phyloP scores from a whole-genome alignment of 805 yeast genomes.

The Spathaspora girioi region DNA sequence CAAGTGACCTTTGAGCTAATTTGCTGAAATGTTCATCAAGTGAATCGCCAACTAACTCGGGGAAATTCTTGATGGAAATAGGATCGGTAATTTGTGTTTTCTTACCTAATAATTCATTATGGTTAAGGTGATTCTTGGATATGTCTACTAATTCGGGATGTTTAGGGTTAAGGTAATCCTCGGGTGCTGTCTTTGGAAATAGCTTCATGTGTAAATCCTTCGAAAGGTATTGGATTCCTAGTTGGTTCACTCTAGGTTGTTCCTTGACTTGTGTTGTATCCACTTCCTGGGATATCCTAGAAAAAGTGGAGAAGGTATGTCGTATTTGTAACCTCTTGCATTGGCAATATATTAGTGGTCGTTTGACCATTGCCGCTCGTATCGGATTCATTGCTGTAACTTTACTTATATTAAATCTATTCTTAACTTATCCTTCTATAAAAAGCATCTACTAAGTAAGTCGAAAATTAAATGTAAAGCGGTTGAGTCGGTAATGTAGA shows the following conservation, averaged over 20 bases:
- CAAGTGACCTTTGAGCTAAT: constrained; percentile 56
- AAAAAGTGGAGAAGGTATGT: background rate
- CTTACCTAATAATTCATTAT: constrained; percentile 72
- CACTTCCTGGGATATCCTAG: background rate
- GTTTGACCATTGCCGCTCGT: background rate
- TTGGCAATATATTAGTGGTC: background rate
- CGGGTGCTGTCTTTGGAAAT: constrained; percentile 43
- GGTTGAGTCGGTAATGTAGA: no score
- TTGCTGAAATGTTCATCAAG: constrained; percentile 83
- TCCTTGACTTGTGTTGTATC: constrained; percentile 16
- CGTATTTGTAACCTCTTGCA: background rate
- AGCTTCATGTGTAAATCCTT: constrained; percentile 53
- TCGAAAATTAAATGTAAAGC: no score
- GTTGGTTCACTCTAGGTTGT: constrained; percentile 61
- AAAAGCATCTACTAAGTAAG: no score
- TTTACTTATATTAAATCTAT: background rate
- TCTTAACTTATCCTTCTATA: background rate
- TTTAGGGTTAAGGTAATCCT: constrained; percentile 23
- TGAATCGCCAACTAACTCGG: constrained; percentile 67
- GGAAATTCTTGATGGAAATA: constrained; percentile 54
- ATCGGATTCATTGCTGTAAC: background rate
- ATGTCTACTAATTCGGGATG: constrained; percentile 39
- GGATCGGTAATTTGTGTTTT: constrained; percentile 62
- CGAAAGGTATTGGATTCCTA: constrained; percentile 78
- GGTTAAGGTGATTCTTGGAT: constrained; percentile 56